These are phyloP conservation scores for Cryomyces antarcticus DNA, from an alignment of 495 filamentous ascomycete genomes.

Conservation along the genomic window DNA sequence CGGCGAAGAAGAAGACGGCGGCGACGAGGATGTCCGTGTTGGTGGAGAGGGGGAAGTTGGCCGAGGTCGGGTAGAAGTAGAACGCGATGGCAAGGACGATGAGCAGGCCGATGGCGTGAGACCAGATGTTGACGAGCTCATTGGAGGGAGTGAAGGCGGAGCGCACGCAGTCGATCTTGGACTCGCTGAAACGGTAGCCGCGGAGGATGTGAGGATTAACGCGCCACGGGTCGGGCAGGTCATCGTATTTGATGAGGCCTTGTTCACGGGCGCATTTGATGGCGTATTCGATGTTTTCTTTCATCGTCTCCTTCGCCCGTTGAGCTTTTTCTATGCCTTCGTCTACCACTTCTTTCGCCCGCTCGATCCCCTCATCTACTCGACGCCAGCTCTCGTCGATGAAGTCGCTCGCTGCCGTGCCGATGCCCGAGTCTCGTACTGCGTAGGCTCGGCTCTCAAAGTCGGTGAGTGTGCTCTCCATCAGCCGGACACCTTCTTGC, in stretches of 20 bases:
- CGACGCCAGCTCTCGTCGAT: slow-evolving; percentile 52
- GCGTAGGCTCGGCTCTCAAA: slow-evolving; percentile 67
- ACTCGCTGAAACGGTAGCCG: slow-evolving; percentile 85
- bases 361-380: slow-evolving; percentile 52
- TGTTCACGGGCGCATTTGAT: slow-evolving; percentile 59
- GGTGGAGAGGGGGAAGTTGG: slow-evolving; percentile 70
- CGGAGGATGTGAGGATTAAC: slow-evolving; percentile 81
- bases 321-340: slow-evolving; percentile 59
- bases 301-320: slow-evolving; percentile 45
- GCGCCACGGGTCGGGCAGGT: slow-evolving; percentile 80
- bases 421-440: slow-evolving; percentile 30
- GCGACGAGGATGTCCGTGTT: slow-evolving; percentile 76
- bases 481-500: slow-evolving; percentile 62
- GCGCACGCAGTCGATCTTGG: slow-evolving; percentile 65
- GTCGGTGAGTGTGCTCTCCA: slow-evolving; percentile 66
- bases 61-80: slow-evolving; percentile 79
- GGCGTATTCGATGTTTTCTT: slow-evolving; percentile 62
- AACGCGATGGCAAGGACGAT: slow-evolving; percentile 80
- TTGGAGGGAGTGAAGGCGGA: slow-evolving; percentile 75
- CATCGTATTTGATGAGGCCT: slow-evolving; percentile 70
- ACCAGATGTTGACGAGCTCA: slow-evolving; percentile 96
- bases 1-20: slow-evolving; percentile 90
- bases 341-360: slow-evolving; percentile 62
- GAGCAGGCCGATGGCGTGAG: slow-evolving; percentile 70
- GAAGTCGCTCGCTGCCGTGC: slow-evolving; percentile 28